Conservation (phyloP, 192 early-diverging fungal species). For the Podila epigama region DNA sequence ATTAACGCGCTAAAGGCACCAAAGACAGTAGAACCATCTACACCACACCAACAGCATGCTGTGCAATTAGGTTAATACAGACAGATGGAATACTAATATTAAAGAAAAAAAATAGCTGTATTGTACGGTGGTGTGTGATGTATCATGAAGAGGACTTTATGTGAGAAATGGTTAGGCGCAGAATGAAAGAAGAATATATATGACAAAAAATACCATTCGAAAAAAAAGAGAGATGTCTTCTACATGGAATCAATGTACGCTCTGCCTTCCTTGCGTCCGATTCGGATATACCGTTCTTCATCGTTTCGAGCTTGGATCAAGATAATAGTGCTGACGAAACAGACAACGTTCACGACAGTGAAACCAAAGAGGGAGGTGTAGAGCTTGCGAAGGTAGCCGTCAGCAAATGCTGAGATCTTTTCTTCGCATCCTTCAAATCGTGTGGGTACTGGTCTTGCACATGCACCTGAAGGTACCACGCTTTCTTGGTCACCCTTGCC, state of each 20-base stretch:
- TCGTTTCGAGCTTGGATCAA: conserved; percentile 52
- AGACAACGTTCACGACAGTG: conserved; percentile 40
- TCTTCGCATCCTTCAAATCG: conserved; percentile 31
- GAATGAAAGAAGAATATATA: too few species aligned
- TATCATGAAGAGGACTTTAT: too few species aligned
- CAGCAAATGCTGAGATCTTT: conserved; percentile 28
- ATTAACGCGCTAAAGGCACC: conserved; percentile 47
- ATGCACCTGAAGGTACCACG: conserved; percentile 12
- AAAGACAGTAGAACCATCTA: neutral
- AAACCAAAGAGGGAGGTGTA: conserved; percentile 54
- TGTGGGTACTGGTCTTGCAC: neutral
- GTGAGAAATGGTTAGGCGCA: too few species aligned
- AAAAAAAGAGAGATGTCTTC: too few species aligned
- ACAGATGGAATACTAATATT: neutral
- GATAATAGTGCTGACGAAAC: conserved; percentile 48
- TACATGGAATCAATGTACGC: conserved; percentile 35
- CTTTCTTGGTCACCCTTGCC: neutral
- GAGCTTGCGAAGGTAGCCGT: conserved; percentile 39
- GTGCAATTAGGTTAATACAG: neutral
- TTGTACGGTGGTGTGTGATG: neutral
- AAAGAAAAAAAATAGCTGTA: neutral
- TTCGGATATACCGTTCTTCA: conserved; percentile 52
- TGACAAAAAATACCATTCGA: too few species aligned
- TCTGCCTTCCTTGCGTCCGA: conserved; percentile 45
- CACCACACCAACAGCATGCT: conserved; percentile 2